Evolutionary conservation across 305 asterid genomes (phyloP).

Genomic region (Solanum hybrid): DNA sequence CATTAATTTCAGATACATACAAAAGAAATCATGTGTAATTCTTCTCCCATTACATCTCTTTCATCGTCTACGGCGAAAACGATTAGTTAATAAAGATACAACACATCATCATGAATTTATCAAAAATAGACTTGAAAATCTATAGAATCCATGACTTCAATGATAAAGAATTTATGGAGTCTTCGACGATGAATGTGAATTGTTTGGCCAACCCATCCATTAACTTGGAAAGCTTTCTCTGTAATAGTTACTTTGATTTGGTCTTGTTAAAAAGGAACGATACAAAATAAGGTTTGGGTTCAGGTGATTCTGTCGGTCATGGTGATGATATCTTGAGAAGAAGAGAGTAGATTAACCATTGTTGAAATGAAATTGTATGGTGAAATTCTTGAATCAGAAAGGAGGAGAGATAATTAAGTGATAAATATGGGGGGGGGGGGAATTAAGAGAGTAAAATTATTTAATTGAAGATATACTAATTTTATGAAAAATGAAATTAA

Average conservation of each 20-base stretch:
- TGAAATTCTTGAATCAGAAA: no score
- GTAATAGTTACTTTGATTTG: neutral
- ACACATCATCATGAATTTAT: neutral
- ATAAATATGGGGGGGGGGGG: no score
- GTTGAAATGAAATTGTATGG: neutral
- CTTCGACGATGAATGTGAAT: neutral
- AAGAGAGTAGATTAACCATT: neutral
- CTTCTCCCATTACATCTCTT: no score
- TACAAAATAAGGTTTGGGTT: neutral
- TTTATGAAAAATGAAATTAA: no score
- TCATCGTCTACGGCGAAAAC: no score
- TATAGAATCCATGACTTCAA: neutral
- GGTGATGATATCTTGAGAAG: neutral
- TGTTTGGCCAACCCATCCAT: no score
- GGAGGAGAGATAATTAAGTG: neutral
- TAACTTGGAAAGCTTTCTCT: no score
- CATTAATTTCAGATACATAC: neutral
- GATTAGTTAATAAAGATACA: no score
- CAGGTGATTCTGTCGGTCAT: no score
- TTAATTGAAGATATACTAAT: no score
- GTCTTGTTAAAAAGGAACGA: neutral
- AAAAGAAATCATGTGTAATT: no score
- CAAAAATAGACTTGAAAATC: neutral
- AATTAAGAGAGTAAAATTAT: no score
- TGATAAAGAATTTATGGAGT: neutral